Conservation (phyloP, 768 basidiomycete species). For the Psilocybe azurescens region DNA sequence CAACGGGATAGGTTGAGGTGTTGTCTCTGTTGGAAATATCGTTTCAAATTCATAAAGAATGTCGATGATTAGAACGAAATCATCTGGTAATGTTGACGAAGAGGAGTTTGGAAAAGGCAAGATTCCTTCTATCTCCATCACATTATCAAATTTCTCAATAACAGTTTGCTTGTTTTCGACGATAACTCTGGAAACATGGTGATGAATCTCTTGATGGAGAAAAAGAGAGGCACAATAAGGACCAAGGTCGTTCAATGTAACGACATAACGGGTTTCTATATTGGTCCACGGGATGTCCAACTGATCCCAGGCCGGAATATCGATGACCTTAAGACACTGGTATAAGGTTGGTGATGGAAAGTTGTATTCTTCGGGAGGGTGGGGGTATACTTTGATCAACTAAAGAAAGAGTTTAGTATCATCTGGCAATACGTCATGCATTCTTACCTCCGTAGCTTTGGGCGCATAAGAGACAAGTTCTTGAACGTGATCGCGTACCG, state of each 20-base stretch:
- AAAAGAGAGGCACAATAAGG: constrained; percentile 79
- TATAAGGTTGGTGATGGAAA: constrained; percentile 58
- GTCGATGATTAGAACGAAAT: constrained; percentile 38
- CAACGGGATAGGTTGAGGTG: constrained; percentile 39
- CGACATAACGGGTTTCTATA: constrained; percentile 65
- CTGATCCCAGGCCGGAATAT: constrained; percentile 50
- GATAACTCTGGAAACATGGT: constrained; percentile 48
- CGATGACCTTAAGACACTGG: constrained; percentile 40
- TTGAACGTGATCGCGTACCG: constrained; percentile 70
- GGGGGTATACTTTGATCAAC: constrained; percentile 62
- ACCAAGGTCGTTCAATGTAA: constrained; percentile 68
- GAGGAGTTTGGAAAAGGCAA: constrained; percentile 17
- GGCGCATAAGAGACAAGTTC: constrained; percentile 70
- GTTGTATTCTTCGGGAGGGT: constrained; percentile 55
- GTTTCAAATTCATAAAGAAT: constrained; percentile 52
- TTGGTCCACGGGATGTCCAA: constrained; percentile 64
- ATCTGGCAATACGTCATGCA: not conserved
- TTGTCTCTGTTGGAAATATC: constrained; percentile 46
- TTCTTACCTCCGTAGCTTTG: constrained; percentile 66
- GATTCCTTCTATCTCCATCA: constrained; percentile 24
- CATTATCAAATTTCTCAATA: constrained; percentile 13
- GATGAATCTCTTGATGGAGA: constrained; percentile 63
- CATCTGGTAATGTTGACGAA: constrained; percentile 37
- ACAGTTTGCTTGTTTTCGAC: constrained; percentile 22
- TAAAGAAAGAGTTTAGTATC: constrained; percentile 30